Evolutionary conservation across 345 rosid species (phyloP).

Genomic region (Sisymbrium irio): DNA sequence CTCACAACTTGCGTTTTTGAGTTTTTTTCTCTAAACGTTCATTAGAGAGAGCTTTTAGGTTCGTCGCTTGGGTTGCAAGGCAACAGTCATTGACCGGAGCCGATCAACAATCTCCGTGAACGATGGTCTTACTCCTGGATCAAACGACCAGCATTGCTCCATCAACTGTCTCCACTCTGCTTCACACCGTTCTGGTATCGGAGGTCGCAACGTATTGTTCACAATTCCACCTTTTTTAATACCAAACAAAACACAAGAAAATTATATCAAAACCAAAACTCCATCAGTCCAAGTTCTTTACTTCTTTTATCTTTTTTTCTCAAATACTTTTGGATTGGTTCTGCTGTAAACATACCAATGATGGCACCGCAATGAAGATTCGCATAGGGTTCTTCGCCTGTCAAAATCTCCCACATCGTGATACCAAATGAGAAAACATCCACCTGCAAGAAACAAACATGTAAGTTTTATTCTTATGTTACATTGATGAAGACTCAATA

Average conservation of each 20-base stretch:
- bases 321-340: background rate
- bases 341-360: conserved; percentile 53
- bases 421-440: conserved; percentile 93
- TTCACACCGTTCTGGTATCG: conserved; percentile 66
- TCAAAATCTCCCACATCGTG: conserved; percentile 80
- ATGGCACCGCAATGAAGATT: conserved; percentile 92
- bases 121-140: conserved; percentile 66
- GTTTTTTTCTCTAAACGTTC: too few species aligned
- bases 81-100: conserved; percentile 50
- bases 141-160: conserved; percentile 87
- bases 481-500: background rate
- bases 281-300: background rate
- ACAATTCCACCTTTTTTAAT: conserved; percentile 71
- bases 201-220: conserved; percentile 73
- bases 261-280: background rate
- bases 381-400: conserved; percentile 86
- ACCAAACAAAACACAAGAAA: background rate
- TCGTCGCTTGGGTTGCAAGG: conserved; percentile 52
- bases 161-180: conserved; percentile 69
- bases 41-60: conserved; percentile 1
- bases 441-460: conserved; percentile 47
- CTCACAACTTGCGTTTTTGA: too few species aligned
- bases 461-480: background rate
- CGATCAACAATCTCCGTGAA: conserved; percentile 73
- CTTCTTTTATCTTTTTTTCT: background rate